Evolutionary conservation across 2,329 filamentous ascomycete genomes (phyloP).

Genomic region (Incumbomyces delicatus): DNA sequence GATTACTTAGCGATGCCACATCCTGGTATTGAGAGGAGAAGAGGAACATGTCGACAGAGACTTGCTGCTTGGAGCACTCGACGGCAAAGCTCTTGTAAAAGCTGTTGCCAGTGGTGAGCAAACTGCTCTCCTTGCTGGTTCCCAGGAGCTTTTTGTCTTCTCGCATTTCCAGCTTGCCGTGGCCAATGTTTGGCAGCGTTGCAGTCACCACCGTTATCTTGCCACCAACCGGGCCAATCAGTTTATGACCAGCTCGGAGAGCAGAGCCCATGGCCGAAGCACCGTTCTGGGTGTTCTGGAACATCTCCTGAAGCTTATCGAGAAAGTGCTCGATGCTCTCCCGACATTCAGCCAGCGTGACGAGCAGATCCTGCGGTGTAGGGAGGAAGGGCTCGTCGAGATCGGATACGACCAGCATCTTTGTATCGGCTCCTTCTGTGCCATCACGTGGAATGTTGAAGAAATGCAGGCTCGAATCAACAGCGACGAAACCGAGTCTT

Average conservation of each 20-base stretch:
- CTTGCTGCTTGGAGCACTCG: conserved; percentile 97
- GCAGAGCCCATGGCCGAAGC: conserved; percentile 93
- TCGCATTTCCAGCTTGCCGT: conserved; percentile 81
- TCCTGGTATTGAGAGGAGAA: conserved; percentile 96
- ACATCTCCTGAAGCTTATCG: conserved; percentile 87
- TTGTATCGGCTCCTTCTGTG: conserved; percentile 73
- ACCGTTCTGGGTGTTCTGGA: conserved; percentile 82
- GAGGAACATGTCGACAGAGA: conserved; percentile 96
- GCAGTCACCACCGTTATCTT: conserved; percentile 90
- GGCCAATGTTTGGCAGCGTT: conserved; percentile 79
- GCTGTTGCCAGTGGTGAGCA: conserved; percentile 85
- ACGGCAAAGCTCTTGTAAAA: conserved; percentile 99
- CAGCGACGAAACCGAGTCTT: conserved; percentile 85
- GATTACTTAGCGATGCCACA: conserved; percentile 88
- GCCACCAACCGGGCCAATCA: conserved; percentile 86
- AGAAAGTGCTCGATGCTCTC: conserved; percentile 88
- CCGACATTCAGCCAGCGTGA: conserved; percentile 79
- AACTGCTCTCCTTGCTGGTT: conserved; percentile 77
- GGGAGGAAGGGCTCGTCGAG: conserved; percentile 94
- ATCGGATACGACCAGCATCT: conserved; percentile 89
- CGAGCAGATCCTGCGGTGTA: conserved; percentile 81
- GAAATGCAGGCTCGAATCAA: conserved; percentile 91
- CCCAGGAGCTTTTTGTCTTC: conserved; percentile 95
- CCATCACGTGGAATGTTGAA: conserved; percentile 87
- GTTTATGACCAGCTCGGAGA: conserved; percentile 83